Evolutionary conservation across 208 protist species (phyloP), one percentile per base, ranked within the genome.

Genomic region (Leptomonas seymouri): DNA sequence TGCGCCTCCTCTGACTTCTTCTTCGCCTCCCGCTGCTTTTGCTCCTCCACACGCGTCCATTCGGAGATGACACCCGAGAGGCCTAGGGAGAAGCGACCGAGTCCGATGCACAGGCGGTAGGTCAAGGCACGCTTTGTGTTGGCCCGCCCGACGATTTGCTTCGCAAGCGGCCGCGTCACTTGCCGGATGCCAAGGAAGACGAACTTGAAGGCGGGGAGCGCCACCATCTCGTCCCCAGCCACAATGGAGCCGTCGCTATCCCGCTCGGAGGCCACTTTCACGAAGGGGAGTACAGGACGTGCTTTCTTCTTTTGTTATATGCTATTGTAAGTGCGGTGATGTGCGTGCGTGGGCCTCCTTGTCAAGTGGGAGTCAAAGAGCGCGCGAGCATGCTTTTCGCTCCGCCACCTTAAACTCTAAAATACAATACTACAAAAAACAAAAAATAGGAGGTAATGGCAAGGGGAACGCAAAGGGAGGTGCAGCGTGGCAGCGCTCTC

Each of bases 61-160:
- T 90, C 86, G 0, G 78, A 65, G 30, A 93, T 87, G 57, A 91
- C 86, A 46, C 81, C 80, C 12, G 82, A 81, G 41, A 96, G 51
- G 34, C 87, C 91, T 8, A 91, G 73, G 1, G 91, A 96, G 34
- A 96, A 72, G 23, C 86, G 84, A 21, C 91, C 91, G 34, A 96
- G 83, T 7, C 64, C 75, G 66, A 96, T 83, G 74, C 91, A 96
- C 36, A 92, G 56, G 18, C 74, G 61, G 45, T 86, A 85, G 39
- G 86, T 96, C 23, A 90, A 5, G 6, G 74, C 82, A 14, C 60
- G 75, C 72, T 86, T 79, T 16, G 49, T 75, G 31, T 85, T 91
- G 15, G 88, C 87, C 3, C 82, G 84, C 30, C 53, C 50, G 11
- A 96, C 85, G 30, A 91, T 86, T 44, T 77, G 72, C 46, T 69